Conservation (phyloP, 2,329 filamentous ascomycete genomes). For the Rutstroemia sp. region DNA sequence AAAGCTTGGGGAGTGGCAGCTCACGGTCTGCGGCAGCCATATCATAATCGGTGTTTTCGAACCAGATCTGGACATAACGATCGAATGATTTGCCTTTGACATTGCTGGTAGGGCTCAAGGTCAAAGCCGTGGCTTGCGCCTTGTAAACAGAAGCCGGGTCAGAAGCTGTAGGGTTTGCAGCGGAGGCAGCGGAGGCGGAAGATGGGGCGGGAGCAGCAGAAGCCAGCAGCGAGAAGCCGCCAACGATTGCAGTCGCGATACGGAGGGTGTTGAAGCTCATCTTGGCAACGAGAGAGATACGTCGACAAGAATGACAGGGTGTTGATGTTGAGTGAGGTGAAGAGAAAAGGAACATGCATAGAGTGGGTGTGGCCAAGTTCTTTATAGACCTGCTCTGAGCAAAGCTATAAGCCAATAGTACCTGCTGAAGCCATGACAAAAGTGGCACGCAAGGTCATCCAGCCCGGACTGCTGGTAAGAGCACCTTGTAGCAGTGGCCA, state of each 20-base stretch:
- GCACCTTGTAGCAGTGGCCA: neutral
- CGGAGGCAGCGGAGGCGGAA: slow-evolving; percentile 6
- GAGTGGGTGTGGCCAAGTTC: no score
- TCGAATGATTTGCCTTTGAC: slow-evolving; percentile 68
- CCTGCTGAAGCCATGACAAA: neutral
- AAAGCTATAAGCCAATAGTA: no score
- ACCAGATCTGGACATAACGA: slow-evolving; percentile 65
- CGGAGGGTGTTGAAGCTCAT: neutral
- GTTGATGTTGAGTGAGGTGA: no score
- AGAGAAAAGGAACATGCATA: no score
- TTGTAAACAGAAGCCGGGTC: slow-evolving; percentile 42
- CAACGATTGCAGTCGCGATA: neutral
- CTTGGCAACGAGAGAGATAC: neutral
- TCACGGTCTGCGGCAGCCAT: slow-evolving; percentile 55
- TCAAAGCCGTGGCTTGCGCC: slow-evolving; percentile 53
- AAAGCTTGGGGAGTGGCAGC: slow-evolving; percentile 24
- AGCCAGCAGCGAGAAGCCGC: slow-evolving; percentile 3
- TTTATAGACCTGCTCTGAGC: no score
- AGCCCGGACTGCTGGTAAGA: neutral
- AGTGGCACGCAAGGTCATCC: neutral
- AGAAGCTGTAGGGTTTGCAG: slow-evolving; percentile 39
- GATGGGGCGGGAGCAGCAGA: slow-evolving; percentile 21
- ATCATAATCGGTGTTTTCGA: slow-evolving; percentile 68
- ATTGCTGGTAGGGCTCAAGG: slow-evolving; percentile 51
- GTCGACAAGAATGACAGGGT: neutral